phyloP scores from a whole-genome alignment of 768 basidiomycete genomes.

The Lactarius indigo region DNA sequence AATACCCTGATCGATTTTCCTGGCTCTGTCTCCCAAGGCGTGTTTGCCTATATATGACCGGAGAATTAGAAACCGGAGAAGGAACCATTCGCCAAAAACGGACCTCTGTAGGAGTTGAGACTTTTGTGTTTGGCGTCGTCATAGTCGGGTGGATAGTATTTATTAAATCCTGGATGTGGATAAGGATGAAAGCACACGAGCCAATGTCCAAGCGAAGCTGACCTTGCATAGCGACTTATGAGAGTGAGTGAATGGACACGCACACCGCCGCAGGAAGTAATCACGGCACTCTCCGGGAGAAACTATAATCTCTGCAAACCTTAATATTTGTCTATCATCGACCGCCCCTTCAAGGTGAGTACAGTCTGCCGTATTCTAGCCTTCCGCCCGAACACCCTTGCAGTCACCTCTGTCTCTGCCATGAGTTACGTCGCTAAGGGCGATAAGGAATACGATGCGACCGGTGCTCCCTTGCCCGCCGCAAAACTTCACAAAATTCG shows the following conservation, averaged over 20 bases:
- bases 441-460: conserved; percentile 96
- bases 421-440: conserved; percentile 99
- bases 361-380: not conserved
- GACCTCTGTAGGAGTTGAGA: conserved; percentile 70
- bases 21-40: conserved; percentile 87
- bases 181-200: conserved; percentile 9
- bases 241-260: not conserved
- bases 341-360: conserved; percentile 14
- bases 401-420: conserved; percentile 37
- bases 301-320: conserved; percentile 10
- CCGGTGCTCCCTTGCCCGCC: conserved; percentile 76
- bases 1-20: conserved; percentile 95
- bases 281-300: conserved; percentile 7
- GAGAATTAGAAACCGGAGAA: not conserved
- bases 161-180: conserved; percentile 56
- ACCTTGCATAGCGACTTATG: conserved; percentile 40
- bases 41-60: conserved; percentile 66
- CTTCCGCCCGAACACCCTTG: conserved; percentile 44
- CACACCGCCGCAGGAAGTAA: not conserved
- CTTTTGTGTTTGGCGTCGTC: conserved; percentile 68
- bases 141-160: conserved; percentile 77
- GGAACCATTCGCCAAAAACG: conserved; percentile 6
- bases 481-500: conserved; percentile 99
- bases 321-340: conserved; percentile 18
- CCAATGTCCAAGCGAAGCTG: conserved; percentile 18